A percentile compares a stretch with the other conserved stretches of the same genome.
Conservation (phyloP, 1,284 basidiomycete genomes). For the Vanrija sp. region DNA sequence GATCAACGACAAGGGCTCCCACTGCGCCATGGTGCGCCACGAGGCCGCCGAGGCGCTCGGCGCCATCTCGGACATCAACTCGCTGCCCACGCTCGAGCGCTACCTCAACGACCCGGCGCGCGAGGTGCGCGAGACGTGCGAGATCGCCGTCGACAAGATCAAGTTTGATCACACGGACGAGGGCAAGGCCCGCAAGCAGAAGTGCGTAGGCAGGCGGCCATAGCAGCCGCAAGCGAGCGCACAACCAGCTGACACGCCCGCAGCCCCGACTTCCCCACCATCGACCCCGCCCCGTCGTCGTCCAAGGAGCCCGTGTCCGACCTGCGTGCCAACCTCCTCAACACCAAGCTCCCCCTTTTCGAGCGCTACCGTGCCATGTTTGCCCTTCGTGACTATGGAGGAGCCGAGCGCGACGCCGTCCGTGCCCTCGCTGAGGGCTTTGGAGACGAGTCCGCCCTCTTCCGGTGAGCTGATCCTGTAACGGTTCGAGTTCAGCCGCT, state of each 20-base stretch:
- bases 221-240: too few relatives aligned
- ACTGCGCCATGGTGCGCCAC: constrained; percentile 88
- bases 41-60: constrained; percentile 99
- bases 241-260: background rate
- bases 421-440: constrained; percentile 89
- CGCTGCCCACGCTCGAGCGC: constrained; percentile 67
- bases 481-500: background rate
- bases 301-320: constrained; percentile 41
- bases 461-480: constrained; percentile 63
- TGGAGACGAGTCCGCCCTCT: constrained; percentile 76
- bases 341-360: constrained; percentile 72
- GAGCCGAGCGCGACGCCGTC: constrained; percentile 61
- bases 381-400: constrained; percentile 84
- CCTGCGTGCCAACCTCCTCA: constrained; percentile 66
- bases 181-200: constrained; percentile 40
- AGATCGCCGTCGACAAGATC: constrained; percentile 94
- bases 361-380: constrained; percentile 99
- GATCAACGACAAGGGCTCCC: constrained; percentile 55
- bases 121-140: constrained; percentile 91
- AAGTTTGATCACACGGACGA: constrained; percentile 73
- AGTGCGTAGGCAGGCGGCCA: constrained; percentile 30
- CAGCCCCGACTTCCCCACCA: constrained; percentile 71
- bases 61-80: constrained; percentile 71
- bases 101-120: constrained; percentile 71
- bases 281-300: constrained; percentile 83